Percentiles rank a stretch among this genome's conserved stretches.
These are phyloP conservation scores for Sphagnum contortum DNA, from an alignment of 225 moss, liverwort and hornwort species.

Conservation along the genomic window DNA sequence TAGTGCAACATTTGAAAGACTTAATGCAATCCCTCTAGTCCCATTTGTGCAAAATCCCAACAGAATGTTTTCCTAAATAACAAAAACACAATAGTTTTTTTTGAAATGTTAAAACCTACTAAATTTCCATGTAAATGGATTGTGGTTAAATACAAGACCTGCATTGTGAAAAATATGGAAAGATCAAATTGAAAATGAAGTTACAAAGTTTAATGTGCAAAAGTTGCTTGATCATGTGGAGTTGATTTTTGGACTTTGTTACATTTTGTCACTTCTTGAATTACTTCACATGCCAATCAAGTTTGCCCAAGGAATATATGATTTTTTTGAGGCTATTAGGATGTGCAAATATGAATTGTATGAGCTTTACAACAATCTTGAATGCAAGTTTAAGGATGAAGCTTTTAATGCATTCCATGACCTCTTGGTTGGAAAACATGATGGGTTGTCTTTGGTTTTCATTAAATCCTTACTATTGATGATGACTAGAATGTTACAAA, in stretches of 20 bases:
- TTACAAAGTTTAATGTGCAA: no score
- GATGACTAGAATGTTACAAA: background rate
- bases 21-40: no score
- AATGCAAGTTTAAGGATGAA: background rate
- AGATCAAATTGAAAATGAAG: background rate
- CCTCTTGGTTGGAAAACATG: background rate
- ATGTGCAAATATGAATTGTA: background rate
- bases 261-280: background rate
- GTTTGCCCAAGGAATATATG: background rate
- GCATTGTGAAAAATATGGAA: background rate
- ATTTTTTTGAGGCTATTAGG: background rate
- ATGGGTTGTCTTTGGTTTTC: background rate
- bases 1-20: no score
- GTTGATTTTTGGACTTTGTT: background rate
- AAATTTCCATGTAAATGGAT: background rate
- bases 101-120: background rate
- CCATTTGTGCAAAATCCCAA: no score
- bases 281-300: background rate
- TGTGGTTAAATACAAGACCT: background rate
- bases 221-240: background rate
- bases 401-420: background rate
- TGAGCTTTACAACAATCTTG: background rate
- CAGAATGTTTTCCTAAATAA: background rate
- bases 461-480: no score
- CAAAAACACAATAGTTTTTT: background rate